Base-by-base conservation (phyloP, 345 rosid genomes). In the Theobroma cacao region DNA sequence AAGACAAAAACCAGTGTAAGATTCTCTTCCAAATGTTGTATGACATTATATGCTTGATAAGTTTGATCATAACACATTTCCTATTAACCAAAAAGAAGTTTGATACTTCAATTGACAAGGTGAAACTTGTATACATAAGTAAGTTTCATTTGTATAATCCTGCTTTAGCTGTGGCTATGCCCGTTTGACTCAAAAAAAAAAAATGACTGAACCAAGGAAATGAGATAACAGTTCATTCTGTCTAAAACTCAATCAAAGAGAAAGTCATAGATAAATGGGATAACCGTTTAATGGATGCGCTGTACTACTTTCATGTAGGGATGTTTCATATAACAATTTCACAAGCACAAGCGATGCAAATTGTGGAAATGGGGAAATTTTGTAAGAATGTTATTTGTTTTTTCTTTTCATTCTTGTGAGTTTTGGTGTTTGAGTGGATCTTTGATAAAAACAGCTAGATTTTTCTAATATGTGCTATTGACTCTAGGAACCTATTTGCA, bases 401-500 rank as follows among this genome's bases (percentile, higher is more conserved):
- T 64, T 36, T 34, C n/a, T n/a, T n/a, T n/a, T n/a, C n/a, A n/a
- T n/a, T n/a, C n/a, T n/a, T n/a, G n/a, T n/a, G n/a, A n/a, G n/a
- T n/a, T n/a, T n/a, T n/a, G n/a, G 9, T 2, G 10, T 26, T 62
- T 5, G 15, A 20, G 3, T 55, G 26, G 10, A 53, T 53, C 59
- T 7, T n/a, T 53, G 0, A 20, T 53, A n/a, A n/a, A 20, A 0
- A 1, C 7, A n/a, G n/a, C n/a, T n/a, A n/a, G n/a, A n/a, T 2
- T 6, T n/a, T 17, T 5, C 7, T 41, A 47, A 5, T 11, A 1
- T 28, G 1, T 28, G n/a, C 33, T 36, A 68, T 14, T 5, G 5
- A 50, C 30, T 64, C 1, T 62, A 88, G 90, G 77, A 87, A 87
- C 82, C 66, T 85, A 36, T 87, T 87, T 34, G 78, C 82, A 20